Conservation (phyloP, 345 rosid species). For the Arabidopsis thaliana region TAIR10.1 NC_003071.7:10699001-10699500, state of each 20-base stretch:
- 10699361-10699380: conserved; percentile 49
- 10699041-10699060: conserved; percentile 70
- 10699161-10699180: conserved; percentile 41
- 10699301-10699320: background rate
- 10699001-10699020: conserved; percentile 86
- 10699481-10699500: conserved; percentile 79
- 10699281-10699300: background rate
- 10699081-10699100: conserved; percentile 87
- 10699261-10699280: background rate
- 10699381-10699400: conserved; percentile 85
- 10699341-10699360: background rate
- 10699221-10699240: background rate
- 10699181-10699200: conserved; percentile 64
- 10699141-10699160: conserved; percentile 95
- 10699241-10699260: background rate
- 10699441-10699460: conserved; percentile 74
- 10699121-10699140: conserved; percentile 89
- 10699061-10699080: conserved; percentile 84
- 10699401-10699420: conserved; percentile 77
- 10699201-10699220: conserved; percentile 28
- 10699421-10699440: conserved; percentile 74
- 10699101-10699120: conserved; percentile 83
- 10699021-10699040: conserved; percentile 85
- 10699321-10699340: background rate
- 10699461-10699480: conserved; percentile 66